A percentile compares a stretch with the other conserved stretches of the same genome.
Evolutionary conservation across 2,329 filamentous ascomycete species (phyloP).

Genomic region (Nemania sp.): DNA sequence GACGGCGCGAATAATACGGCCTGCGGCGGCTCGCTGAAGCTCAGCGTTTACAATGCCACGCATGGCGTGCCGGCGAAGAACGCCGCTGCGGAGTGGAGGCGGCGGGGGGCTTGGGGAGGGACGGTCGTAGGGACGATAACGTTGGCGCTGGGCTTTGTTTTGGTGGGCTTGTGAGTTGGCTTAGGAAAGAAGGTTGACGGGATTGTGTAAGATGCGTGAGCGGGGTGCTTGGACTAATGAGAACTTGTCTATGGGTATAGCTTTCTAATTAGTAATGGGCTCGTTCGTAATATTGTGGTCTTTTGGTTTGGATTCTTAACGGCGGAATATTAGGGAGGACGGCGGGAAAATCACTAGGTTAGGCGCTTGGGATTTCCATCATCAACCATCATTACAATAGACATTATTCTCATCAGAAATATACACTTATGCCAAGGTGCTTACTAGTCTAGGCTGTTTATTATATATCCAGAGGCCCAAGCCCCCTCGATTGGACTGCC

Average conservation of each 20-base stretch:
- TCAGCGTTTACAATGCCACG: slow-evolving; percentile 58
- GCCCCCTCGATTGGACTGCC: slow-evolving; percentile 67
- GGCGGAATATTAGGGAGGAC: neutral
- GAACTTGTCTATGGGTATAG: neutral
- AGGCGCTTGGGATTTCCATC: slow-evolving; percentile 8
- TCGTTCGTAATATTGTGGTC: neutral
- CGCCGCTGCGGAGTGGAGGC: neutral
- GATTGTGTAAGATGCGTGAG: neutral
- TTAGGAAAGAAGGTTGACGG: neutral
- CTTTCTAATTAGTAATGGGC: neutral
- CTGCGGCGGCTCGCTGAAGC: slow-evolving; percentile 66
- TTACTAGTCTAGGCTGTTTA: slow-evolving; percentile 9
- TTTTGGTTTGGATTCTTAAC: neutral
- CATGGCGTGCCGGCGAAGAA: neutral
- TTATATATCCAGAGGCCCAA: slow-evolving; percentile 65
- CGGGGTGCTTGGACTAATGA: neutral
- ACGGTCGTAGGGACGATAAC: slow-evolving; percentile 4
- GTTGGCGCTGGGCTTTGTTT: slow-evolving; percentile 22
- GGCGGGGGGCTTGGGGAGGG: slow-evolving; percentile 2
- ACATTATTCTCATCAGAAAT: slow-evolving; percentile 21
- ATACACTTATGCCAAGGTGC: neutral
- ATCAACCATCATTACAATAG: slow-evolving; percentile 14
- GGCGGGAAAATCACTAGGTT: neutral
- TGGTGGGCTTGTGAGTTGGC: slow-evolving; percentile 10
- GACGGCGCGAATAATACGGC: slow-evolving; percentile 63